These are phyloP conservation scores for Nannizzia gypsea DNA, from an alignment of 2,329 filamentous ascomycete species.

Conservation along the genomic window DNA sequence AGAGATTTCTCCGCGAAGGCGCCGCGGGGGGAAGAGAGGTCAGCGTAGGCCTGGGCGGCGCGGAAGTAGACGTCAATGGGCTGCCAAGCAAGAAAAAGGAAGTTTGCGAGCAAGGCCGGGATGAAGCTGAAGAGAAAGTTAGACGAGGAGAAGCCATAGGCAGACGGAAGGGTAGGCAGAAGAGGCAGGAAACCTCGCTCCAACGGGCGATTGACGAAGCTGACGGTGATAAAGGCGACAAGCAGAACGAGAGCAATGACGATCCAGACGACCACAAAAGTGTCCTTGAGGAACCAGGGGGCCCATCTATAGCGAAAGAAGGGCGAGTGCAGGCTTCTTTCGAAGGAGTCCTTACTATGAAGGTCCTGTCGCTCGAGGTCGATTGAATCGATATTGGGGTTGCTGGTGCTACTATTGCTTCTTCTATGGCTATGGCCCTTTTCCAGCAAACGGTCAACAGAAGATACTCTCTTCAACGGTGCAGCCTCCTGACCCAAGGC, in stretches of 20 bases:
- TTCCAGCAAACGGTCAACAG: slow-evolving; percentile 21
- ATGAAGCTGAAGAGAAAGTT: slow-evolving; percentile 74
- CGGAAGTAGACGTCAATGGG: slow-evolving; percentile 51
- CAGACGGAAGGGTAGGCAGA: slow-evolving; percentile 49
- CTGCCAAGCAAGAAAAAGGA: slow-evolving; percentile 49
- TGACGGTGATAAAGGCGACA: slow-evolving; percentile 61
- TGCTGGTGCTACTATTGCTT: slow-evolving; percentile 13
- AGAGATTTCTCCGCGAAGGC: slow-evolving; percentile 44
- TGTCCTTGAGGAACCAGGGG: slow-evolving; percentile 62
- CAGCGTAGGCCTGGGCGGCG: slow-evolving; percentile 46
- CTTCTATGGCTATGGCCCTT: slow-evolving; percentile 17
- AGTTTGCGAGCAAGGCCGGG: slow-evolving; percentile 45
- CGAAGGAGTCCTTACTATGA: slow-evolving; percentile 34
- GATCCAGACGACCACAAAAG: slow-evolving; percentile 54
- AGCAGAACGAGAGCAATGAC: slow-evolving; percentile 51
- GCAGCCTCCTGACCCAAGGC: slow-evolving; percentile 57
- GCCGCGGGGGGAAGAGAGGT: slow-evolving; percentile 41
- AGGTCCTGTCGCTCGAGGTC: slow-evolving; percentile 30
- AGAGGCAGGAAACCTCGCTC: slow-evolving; percentile 59
- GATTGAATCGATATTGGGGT: slow-evolving; percentile 14
- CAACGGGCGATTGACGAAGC: slow-evolving; percentile 60
- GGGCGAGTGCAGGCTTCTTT: slow-evolving; percentile 41
- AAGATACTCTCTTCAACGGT: slow-evolving; percentile 32
- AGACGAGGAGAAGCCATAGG: slow-evolving; percentile 63
- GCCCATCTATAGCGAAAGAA: slow-evolving; percentile 54